Conservation (phyloP, 2,329 filamentous ascomycete genomes). For the Fusarium sp. region DNA sequence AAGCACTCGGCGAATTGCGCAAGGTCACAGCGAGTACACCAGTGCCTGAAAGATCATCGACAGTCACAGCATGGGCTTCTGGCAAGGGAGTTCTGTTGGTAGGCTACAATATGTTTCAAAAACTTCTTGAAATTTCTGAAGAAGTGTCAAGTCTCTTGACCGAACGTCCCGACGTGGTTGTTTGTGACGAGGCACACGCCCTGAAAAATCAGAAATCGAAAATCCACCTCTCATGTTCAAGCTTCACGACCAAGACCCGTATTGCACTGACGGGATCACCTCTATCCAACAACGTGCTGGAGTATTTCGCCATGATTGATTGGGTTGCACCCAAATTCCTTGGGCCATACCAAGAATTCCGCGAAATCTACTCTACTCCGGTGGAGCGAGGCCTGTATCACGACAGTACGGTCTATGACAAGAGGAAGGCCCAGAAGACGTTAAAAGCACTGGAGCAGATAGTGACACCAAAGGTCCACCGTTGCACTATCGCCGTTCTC, state of each 20-base stretch:
- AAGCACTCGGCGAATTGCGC: slow-evolving; percentile 66
- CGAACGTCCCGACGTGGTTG: slow-evolving; percentile 74
- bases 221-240: slow-evolving; percentile 64
- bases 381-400: slow-evolving; percentile 78
- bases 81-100: slow-evolving; percentile 80
- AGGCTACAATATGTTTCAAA: slow-evolving; percentile 77
- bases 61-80: slow-evolving; percentile 69
- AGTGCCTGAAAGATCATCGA: slow-evolving; percentile 54
- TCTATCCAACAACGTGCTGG: slow-evolving; percentile 83
- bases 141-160: slow-evolving; percentile 62
- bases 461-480: slow-evolving; percentile 81
- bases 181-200: slow-evolving; percentile 87
- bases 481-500: slow-evolving; percentile 75
- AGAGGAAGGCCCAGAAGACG: slow-evolving; percentile 71
- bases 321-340: slow-evolving; percentile 87
- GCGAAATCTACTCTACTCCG: slow-evolving; percentile 74
- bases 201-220: slow-evolving; percentile 75
- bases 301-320: slow-evolving; percentile 89
- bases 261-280: slow-evolving; percentile 91
- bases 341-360: slow-evolving; percentile 76
- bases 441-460: slow-evolving; percentile 77
- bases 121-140: slow-evolving; percentile 51
- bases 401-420: slow-evolving; percentile 70
- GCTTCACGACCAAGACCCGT: slow-evolving; percentile 75
- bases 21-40: slow-evolving; percentile 62